Conservation (phyloP, 208 protist genomes). For the Strigomonas galati region DNA sequence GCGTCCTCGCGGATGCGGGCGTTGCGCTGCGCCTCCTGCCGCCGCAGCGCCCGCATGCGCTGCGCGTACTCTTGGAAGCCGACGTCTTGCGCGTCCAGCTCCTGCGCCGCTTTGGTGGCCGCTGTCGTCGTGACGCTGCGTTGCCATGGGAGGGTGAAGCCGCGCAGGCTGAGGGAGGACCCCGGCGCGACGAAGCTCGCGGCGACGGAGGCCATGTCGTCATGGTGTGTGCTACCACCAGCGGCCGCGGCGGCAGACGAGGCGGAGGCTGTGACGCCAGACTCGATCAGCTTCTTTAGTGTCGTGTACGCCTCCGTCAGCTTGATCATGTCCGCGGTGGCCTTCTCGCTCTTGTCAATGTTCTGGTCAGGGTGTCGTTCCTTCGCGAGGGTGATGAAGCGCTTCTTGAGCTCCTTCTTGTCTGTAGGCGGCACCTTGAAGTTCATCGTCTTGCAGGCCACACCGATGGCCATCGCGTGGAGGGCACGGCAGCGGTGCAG, state of each 20-base stretch:
- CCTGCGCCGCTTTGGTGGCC: slow-evolving; percentile 21
- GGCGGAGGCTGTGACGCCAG: slow-evolving; percentile 22
- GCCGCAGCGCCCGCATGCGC: slow-evolving; percentile 33
- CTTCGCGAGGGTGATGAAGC: slow-evolving; percentile 67
- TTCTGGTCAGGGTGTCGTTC: slow-evolving; percentile 73
- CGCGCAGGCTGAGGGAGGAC: slow-evolving; percentile 49
- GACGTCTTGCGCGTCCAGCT: slow-evolving; percentile 17
- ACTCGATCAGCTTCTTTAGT: slow-evolving; percentile 52
- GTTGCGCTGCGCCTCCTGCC: slow-evolving; percentile 21
- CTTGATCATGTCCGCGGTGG: slow-evolving; percentile 47
- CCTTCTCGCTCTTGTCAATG: slow-evolving; percentile 24
- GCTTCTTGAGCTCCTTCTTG: slow-evolving; percentile 57
- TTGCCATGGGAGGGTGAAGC: slow-evolving; percentile 72
- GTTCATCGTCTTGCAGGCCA: slow-evolving; percentile 59
- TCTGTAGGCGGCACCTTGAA: slow-evolving; percentile 51
- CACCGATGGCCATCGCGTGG: slow-evolving; percentile 42
- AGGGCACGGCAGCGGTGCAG: slow-evolving; percentile 20
- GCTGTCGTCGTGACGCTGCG: slow-evolving; percentile 27
- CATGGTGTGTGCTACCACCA: not conserved
- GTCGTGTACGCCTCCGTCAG: slow-evolving; percentile 72
- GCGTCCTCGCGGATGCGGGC: slow-evolving; percentile 29
- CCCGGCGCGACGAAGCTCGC: slow-evolving; percentile 54
- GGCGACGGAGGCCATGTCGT: slow-evolving; percentile 35
- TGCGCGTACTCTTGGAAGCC: slow-evolving; percentile 43
- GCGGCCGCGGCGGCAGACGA: not conserved